A percentile compares a stretch with the other conserved stretches of the same genome.
Evolutionary conservation across 441 rosid species (phyloP).

Genomic region (Adansonia grandidieri): DNA sequence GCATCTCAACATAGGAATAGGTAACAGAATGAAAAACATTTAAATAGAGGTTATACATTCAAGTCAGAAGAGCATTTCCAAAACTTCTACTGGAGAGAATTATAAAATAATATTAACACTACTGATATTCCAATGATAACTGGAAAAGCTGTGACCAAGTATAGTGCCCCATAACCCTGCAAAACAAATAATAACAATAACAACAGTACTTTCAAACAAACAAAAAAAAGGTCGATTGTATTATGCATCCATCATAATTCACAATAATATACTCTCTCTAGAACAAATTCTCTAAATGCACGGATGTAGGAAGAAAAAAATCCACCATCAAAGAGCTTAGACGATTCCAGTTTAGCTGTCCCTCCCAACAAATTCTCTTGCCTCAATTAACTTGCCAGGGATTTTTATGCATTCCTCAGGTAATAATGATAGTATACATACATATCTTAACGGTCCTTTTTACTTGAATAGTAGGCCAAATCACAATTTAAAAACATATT

Average conservation of each 20-base stretch:
- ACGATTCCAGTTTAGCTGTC: background rate
- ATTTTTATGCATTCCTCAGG: background rate
- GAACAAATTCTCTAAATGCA: background rate
- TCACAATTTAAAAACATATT: background rate
- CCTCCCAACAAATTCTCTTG: background rate
- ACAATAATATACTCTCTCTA: background rate
- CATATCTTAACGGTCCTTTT: background rate
- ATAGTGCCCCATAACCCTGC: constrained; percentile 95
- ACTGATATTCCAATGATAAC: constrained; percentile 86
- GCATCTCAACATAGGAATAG: background rate
- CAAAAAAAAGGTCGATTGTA: background rate
- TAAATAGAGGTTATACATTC: constrained; percentile 21
- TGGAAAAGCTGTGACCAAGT: constrained; percentile 88
- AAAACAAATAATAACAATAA: constrained; percentile 26
- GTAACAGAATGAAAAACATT: background rate
- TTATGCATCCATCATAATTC: background rate
- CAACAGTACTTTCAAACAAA: background rate
- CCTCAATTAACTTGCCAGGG: background rate
- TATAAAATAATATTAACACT: constrained; percentile 80
- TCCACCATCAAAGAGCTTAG: background rate
- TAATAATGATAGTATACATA: background rate
- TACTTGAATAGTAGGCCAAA: background rate
- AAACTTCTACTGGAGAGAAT: constrained; percentile 77
- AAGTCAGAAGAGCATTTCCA: background rate
- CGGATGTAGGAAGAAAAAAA: background rate